phyloP scores from a whole-genome alignment of 176 grass and related monocot genomes.

The Oryza australiensis region DNA sequence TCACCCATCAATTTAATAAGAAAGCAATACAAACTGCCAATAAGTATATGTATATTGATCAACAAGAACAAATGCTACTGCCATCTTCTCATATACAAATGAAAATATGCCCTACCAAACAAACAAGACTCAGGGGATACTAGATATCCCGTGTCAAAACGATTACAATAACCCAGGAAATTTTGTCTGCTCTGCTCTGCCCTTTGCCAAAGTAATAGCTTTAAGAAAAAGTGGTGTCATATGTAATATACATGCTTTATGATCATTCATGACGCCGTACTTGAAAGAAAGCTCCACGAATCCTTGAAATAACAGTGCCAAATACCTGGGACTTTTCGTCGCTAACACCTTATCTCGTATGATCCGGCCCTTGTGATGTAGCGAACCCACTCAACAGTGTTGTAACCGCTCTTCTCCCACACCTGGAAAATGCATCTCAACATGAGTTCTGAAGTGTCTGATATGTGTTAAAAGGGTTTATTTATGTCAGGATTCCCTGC shows the following conservation, averaged over 20 bases:
- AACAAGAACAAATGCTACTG: conserved; percentile 37
- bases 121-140: conserved; percentile 36
- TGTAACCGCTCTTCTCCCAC: conserved; percentile 99
- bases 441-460: conserved; percentile 22
- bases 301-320: conserved; percentile 5
- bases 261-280: conserved; percentile 15
- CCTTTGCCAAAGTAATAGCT: conserved; percentile 37
- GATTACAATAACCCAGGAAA: conserved; percentile 19
- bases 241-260: conserved; percentile 11
- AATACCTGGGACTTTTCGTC: neutral
- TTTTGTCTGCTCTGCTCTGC: conserved; percentile 17
- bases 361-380: conserved; percentile 98
- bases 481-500: conserved; percentile 1
- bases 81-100: conserved; percentile 42
- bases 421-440: conserved; percentile 57
- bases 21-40: conserved; percentile 25
- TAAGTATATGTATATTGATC: conserved; percentile 28
- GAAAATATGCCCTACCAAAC: conserved; percentile 38
- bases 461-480: neutral
- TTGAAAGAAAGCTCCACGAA: neutral
- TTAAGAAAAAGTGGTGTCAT: conserved; percentile 15
- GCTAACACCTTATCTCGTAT: conserved; percentile 96
- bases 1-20: conserved; percentile 15
- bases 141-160: conserved; percentile 38
- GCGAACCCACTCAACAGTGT: conserved; percentile 99